Percentiles rank a stretch among this genome's conserved stretches.
Conservation (phyloP, 139 green algal species). For the Nannochloris sp. region DNA sequence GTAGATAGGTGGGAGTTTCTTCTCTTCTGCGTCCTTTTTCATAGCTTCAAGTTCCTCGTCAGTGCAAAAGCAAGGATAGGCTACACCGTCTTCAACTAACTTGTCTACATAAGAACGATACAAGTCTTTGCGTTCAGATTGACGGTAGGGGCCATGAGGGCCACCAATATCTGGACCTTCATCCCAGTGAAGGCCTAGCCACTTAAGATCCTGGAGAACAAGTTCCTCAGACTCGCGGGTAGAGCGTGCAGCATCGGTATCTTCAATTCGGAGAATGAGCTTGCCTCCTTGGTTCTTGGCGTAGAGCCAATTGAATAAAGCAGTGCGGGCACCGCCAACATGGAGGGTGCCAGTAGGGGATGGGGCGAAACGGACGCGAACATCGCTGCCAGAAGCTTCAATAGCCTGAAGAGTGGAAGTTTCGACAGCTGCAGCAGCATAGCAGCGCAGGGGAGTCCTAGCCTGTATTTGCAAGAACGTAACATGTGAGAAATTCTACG, state of each 20-base stretch:
- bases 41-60: constrained; percentile 88
- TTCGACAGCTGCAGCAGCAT: constrained; percentile 3
- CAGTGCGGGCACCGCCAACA: constrained; percentile 92
- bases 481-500: background rate
- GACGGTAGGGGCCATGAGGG: constrained; percentile 84
- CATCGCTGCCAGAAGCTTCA: background rate
- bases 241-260: constrained; percentile 91
- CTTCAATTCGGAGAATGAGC: constrained; percentile 94
- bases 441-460: background rate
- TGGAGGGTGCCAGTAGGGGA: constrained; percentile 98
- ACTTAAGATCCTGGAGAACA: constrained; percentile 87
- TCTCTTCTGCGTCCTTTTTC: constrained; percentile 82
- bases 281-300: constrained; percentile 79
- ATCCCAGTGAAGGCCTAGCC: constrained; percentile 95
- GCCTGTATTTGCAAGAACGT: background rate
- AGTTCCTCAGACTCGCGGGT: constrained; percentile 84
- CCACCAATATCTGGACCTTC: constrained; percentile 92
- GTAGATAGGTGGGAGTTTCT: constrained; percentile 94
- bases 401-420: background rate
- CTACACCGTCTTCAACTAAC: constrained; percentile 74
- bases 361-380: constrained; percentile 89
- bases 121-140: constrained; percentile 87
- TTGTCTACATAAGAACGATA: constrained; percentile 88
- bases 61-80: constrained; percentile 98
- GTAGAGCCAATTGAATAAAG: constrained; percentile 99